Conservation (phyloP, 345 rosid species). For the Boechera divaricarpa region DNA sequence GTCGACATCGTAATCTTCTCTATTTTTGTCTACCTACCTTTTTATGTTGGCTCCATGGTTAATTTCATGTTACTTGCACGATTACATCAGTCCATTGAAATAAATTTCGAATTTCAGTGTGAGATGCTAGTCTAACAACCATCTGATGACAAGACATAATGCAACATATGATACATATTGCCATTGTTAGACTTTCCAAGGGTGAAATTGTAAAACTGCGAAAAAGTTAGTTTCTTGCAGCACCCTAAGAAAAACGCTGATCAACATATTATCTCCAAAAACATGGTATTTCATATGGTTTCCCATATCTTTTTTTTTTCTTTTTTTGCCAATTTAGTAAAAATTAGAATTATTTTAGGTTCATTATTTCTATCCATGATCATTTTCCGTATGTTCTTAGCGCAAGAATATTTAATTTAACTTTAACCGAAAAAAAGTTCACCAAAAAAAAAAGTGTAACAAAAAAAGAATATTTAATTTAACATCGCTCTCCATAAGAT, state of each 20-base stretch:
- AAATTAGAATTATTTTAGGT: neutral
- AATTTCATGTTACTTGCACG: neutral
- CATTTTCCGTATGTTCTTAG: neutral
- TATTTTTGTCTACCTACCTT: neutral
- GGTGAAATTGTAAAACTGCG: neutral
- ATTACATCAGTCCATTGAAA: neutral
- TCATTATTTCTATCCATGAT: neutral
- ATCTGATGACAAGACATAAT: neutral
- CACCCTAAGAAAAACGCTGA: neutral
- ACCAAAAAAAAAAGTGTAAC: too few species aligned
- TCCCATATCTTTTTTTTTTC: too few species aligned
- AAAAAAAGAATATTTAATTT: neutral
- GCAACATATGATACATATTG: neutral
- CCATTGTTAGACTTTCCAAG: neutral
- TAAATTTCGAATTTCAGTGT: neutral
- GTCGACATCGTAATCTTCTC: neutral
- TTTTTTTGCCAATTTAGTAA: neutral
- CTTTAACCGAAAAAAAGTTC: too few species aligned
- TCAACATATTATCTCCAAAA: neutral
- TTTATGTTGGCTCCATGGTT: neutral
- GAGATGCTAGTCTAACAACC: neutral
- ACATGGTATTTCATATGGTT: too few species aligned
- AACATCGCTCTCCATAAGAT: neutral
- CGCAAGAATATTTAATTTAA: neutral
- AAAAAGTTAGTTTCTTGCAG: too few species aligned